Evolutionary conservation across 495 filamentous ascomycete genomes (phyloP).

Genomic region (Platismatia glauca): DNA sequence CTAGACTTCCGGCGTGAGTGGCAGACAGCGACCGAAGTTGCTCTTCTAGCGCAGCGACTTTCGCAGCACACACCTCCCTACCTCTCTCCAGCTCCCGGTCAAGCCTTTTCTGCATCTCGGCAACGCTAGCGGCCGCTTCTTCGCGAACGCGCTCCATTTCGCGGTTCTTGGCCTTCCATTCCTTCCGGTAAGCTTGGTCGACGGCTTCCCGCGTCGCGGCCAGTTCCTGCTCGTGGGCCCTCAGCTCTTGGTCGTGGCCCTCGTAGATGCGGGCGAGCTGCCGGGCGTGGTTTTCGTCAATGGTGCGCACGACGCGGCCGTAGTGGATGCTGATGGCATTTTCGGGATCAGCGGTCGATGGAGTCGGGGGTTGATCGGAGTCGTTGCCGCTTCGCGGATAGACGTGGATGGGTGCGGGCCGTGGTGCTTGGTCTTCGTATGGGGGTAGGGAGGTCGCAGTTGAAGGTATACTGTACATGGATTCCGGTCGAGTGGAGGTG

Average conservation of each 20-base stretch:
- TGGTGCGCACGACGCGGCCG: slow-evolving; percentile 24
- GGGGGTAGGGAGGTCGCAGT: slow-evolving; percentile 15
- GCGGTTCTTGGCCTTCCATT: slow-evolving; percentile 20
- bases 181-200: slow-evolving; percentile 24
- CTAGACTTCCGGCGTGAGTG: background rate
- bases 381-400: background rate
- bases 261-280: slow-evolving; percentile 16
- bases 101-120: slow-evolving; percentile 4
- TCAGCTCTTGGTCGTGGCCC: slow-evolving; percentile 17
- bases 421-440: slow-evolving; percentile 9
- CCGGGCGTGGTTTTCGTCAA: slow-evolving; percentile 24
- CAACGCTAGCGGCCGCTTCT: slow-evolving; percentile 15
- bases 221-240: slow-evolving; percentile 23
- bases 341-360: slow-evolving; percentile 20
- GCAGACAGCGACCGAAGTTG: background rate
- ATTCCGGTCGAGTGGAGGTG: slow-evolving; percentile 5
- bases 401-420: background rate
- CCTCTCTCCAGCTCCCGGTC: slow-evolving; percentile 12
- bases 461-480: slow-evolving; percentile 14
- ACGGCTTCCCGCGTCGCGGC: slow-evolving; percentile 20
- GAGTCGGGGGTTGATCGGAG: slow-evolving; percentile 9
- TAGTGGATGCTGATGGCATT: slow-evolving; percentile 26
- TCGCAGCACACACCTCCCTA: slow-evolving; percentile 5
- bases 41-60: background rate
- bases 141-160: slow-evolving; percentile 21